Evolutionary conservation across 352 stramenopile species (phyloP), one percentile per base, ranked within the genome.

Genomic region (Globisporangium radiosum): DNA sequence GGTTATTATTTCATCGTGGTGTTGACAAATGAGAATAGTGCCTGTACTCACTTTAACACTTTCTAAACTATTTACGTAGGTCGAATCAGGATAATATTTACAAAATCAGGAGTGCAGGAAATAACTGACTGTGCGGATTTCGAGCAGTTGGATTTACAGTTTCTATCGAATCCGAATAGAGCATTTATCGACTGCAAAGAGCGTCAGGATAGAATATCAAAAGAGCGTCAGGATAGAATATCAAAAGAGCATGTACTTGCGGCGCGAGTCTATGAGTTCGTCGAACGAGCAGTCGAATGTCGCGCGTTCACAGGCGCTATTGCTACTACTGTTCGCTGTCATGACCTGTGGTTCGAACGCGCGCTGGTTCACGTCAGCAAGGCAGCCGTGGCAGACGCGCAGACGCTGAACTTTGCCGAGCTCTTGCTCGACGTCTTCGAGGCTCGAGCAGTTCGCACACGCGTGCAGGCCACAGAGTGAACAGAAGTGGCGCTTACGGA

Each of bases 401-500:
- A 59, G 52, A 1, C n/a, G 37, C 45, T 39, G 47, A 52, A 60
- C 44, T 53, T 59, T 55, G 19, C 52, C 52, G 47, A 64, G 47
- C 14, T 55, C 25, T 33, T 54, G 39, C 53, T 64, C 59, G 14
- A 56, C 59, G n/a, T 60, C 47, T 47, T 59, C 14, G 45, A 64
- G 45, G 7, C 45, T 54, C 44, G 59, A 64, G 52, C 59, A 64
- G 25, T 42, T 59, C 48, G 19, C 52, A n/a, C 59, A 64, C 39
- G 59, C 54, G 54, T 64, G 52, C 7, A 47, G 13, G 4, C 59
- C 59, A 39, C 59, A 64, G 40, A 64, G 17, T 8, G 50, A 57
- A 47, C 59, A 64, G 47, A 64, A 64, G 25, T 60, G 59, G 38
- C 52, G 47, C 42, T 59, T 64, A 2, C 59, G 59, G 52, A 60